Evolutionary conservation across 164 flowering plant genomes (phyloP), one percentile per base, ranked within the genome.

Genomic region (Magnolia officinalis): DNA sequence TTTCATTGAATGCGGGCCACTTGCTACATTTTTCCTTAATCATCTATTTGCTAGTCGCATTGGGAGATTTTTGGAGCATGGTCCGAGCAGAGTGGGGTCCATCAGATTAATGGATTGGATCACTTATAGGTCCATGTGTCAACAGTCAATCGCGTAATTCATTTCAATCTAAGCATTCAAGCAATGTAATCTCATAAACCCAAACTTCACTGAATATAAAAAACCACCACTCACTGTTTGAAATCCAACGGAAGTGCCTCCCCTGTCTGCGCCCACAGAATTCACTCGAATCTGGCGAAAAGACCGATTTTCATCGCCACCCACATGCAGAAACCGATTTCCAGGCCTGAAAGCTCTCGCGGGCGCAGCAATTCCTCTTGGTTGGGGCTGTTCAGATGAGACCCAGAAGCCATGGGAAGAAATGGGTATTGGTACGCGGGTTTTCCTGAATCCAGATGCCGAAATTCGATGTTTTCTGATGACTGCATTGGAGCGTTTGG

Each of bases 201-300:
- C 6, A 29, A 51, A 72, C 4, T 21, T n/a, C 67, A 64, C 2
- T 8, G 5, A 29, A 11, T 11, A 65, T 20, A 65, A 66, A 63
- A 61, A 1, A 37, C 50, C 11, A 52, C n/a, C 18, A 79, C 89
- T 71, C 72, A 90, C 94, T 49, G 68, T 87, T 83, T 78, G 86
- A 50, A 81, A 73, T 70, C 78, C 18, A 1, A 85, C 45, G 9
- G 93, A 78, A 50, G 85, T 26, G 9, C 26, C 68, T 10, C 82
- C 81, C 50, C 65, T 19, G 14, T 78, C 83, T 1, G 86, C 23
- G 7, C 75, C 79, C 64, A 63, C 20, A 1, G 92, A 81, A 18
- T 83, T 85, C 8, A 73, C 81, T 18, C 11, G n/a, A 76, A 89
- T 23, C 14, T 49, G 73, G 21, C 83, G 67, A 16, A 5, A 26